A percentile compares a stretch with the other conserved stretches of the same genome.
phyloP scores from a whole-genome alignment of 2,329 filamentous ascomycete genomes.

The Coleophoma crateriformis region DNA sequence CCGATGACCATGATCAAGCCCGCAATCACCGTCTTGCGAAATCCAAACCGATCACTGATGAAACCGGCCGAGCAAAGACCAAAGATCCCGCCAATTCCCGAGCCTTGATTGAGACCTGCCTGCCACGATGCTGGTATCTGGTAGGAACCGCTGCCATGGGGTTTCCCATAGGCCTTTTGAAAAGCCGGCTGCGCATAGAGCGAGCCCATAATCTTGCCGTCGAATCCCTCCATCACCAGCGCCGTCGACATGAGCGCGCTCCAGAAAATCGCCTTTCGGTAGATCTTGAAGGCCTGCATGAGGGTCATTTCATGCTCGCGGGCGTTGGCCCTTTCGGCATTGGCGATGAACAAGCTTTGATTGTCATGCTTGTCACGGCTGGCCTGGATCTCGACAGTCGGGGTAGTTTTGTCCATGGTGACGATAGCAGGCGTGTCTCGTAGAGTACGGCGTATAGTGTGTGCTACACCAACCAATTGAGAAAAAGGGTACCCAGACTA shows the following conservation, averaged over 20 bases:
- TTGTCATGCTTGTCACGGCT: no score
- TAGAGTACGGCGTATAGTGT: no score
- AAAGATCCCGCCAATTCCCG: conserved; percentile 33
- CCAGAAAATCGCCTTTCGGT: conserved; percentile 14
- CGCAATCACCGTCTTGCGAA: conserved; percentile 38
- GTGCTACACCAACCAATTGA: no score
- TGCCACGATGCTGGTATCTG: conserved; percentile 35
- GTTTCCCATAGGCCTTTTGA: conserved; percentile 23
- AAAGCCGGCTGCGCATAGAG: conserved; percentile 26
- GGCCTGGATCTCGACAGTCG: no score
- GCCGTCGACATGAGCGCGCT: conserved; percentile 26
- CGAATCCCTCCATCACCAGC: conserved; percentile 32
- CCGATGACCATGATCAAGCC: conserved; percentile 35
- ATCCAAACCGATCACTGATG: conserved; percentile 34
- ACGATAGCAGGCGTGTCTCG: no score
- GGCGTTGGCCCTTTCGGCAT: conserved; percentile 1
- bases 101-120: conserved; percentile 33
- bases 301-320: conserved; percentile 2
- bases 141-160: conserved; percentile 22
- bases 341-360: background rate
- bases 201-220: conserved; percentile 27
- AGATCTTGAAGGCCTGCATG: conserved; percentile 2
- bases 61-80: conserved; percentile 34
- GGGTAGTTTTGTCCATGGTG: no score
- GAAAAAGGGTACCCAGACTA: no score